Conservation (phyloP, 441 rosid species). For the Eruca vesicaria region DNA sequence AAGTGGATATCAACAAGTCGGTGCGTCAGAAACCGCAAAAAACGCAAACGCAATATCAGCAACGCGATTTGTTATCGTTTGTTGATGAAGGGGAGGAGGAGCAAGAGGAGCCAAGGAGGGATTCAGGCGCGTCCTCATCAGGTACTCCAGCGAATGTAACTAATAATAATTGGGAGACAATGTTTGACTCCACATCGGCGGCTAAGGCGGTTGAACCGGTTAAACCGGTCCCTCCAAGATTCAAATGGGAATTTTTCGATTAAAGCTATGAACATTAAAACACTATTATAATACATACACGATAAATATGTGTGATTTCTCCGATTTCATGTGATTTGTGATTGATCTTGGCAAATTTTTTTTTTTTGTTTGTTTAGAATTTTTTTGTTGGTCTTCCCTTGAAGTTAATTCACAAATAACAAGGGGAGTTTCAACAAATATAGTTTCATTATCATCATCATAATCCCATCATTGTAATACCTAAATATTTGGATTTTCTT, state of each 20-base stretch:
- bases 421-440: slow-evolving; percentile 27
- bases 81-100: slow-evolving; percentile 32
- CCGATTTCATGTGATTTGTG: slow-evolving; percentile 24
- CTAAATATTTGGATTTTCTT: slow-evolving; percentile 23
- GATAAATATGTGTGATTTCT: slow-evolving; percentile 4
- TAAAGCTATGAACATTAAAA: slow-evolving; percentile 21
- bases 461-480: slow-evolving; percentile 28
- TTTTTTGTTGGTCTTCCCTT: slow-evolving; percentile 20
- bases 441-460: slow-evolving; percentile 21
- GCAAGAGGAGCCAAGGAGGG: slow-evolving; percentile 26
- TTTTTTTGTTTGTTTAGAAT: slow-evolving; percentile 22
- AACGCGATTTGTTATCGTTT: slow-evolving; percentile 40
- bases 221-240: slow-evolving; percentile 63
- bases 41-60: slow-evolving; percentile 31
- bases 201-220: slow-evolving; percentile 40
- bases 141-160: slow-evolving; percentile 48
- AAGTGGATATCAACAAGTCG: slow-evolving; percentile 42
- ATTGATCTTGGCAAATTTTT: slow-evolving; percentile 24
- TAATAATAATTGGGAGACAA: slow-evolving; percentile 74
- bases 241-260: slow-evolving; percentile 88
- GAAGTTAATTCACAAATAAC: slow-evolving; percentile 23
- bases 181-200: slow-evolving; percentile 60
- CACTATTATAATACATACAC: slow-evolving; percentile 17
- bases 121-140: slow-evolving; percentile 33
- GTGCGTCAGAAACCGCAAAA: slow-evolving; percentile 38